phyloP scores from a whole-genome alignment of 2,329 filamentous ascomycete genomes.

The Westerdykella ornata region DNA sequence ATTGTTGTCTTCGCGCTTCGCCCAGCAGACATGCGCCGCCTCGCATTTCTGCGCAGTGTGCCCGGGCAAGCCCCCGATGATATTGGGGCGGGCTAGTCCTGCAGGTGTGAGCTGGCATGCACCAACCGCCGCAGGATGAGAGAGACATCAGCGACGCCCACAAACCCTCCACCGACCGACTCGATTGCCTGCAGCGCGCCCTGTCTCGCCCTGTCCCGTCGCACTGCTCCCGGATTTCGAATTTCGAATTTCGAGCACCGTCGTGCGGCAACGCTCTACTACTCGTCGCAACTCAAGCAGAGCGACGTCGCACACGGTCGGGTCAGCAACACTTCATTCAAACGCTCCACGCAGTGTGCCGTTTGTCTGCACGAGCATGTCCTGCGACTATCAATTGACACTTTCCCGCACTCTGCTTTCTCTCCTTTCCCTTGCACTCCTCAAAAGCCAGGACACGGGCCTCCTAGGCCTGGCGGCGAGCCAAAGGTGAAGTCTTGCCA shows the following conservation, averaged over 20 bases:
- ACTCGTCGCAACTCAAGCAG: too few relatives aligned
- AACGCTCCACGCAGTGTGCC: not conserved
- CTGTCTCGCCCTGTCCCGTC: not conserved
- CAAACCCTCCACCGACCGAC: not conserved
- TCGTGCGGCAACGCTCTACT: too few relatives aligned
- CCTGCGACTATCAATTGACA: slow-evolving; percentile 8
- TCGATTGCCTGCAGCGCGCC: not conserved
- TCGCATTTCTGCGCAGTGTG: too few relatives aligned
- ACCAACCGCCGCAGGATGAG: too few relatives aligned
- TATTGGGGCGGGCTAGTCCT: slow-evolving; percentile 3
- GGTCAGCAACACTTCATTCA: not conserved
- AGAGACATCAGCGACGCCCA: not conserved
- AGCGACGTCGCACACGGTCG: too few relatives aligned
- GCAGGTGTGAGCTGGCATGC: slow-evolving; percentile 1
- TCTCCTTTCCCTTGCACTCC: not conserved
- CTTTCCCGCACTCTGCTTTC: not conserved
- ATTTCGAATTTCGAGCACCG: too few relatives aligned
- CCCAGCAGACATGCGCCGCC: too few relatives aligned
- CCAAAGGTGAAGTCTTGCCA: slow-evolving; percentile 9
- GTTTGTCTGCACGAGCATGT: slow-evolving; percentile 7
- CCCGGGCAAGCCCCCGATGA: not conserved
- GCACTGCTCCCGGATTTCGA: too few relatives aligned
- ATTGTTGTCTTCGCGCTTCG: too few relatives aligned
- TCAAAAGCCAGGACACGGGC: slow-evolving; percentile 1
- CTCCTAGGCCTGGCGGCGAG: slow-evolving; percentile 4